Evolutionary conservation across 768 basidiomycete species (phyloP).

Genomic region (Boletus subcaerulescens): DNA sequence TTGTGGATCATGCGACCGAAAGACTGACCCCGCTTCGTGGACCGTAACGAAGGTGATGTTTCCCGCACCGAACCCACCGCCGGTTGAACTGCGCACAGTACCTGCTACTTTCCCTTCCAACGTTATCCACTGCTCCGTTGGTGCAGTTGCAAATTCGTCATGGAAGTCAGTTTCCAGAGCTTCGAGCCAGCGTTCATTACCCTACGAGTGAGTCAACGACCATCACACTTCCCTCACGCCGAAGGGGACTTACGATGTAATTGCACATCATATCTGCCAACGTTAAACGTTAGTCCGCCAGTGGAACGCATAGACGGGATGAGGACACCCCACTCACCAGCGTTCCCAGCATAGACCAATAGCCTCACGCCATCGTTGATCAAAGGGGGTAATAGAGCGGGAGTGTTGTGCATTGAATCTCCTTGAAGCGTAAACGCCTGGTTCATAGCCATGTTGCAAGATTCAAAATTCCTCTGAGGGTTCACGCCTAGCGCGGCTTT

Average conservation of each 20-base stretch:
- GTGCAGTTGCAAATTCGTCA: conserved; percentile 52
- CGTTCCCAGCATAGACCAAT: conserved; percentile 87
- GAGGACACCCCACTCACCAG: conserved; percentile 44
- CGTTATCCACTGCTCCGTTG: conserved; percentile 56
- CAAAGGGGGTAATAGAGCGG: conserved; percentile 73
- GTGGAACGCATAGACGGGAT: not conserved
- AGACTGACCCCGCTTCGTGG: conserved; percentile 49
- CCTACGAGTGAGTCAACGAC: conserved; percentile 36
- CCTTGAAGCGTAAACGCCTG: conserved; percentile 78
- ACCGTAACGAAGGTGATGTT: conserved; percentile 82
- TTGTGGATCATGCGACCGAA: not conserved
- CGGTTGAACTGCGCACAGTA: conserved; percentile 66
- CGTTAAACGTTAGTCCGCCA: conserved; percentile 12
- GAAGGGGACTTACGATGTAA: conserved; percentile 50
- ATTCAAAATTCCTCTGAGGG: conserved; percentile 53
- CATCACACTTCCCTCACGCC: not conserved
- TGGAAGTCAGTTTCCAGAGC: conserved; percentile 60
- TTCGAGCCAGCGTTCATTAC: conserved; percentile 76
- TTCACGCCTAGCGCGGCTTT: conserved; percentile 81
- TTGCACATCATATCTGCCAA: conserved; percentile 82
- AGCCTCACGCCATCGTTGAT: conserved; percentile 80
- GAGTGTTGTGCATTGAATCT: conserved; percentile 83
- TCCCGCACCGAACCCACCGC: conserved; percentile 63
- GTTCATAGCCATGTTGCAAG: conserved; percentile 81
- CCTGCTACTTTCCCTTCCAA: conserved; percentile 57